Evolutionary conservation across 768 basidiomycete species (phyloP).

Genomic region (Collybia sordida): DNA sequence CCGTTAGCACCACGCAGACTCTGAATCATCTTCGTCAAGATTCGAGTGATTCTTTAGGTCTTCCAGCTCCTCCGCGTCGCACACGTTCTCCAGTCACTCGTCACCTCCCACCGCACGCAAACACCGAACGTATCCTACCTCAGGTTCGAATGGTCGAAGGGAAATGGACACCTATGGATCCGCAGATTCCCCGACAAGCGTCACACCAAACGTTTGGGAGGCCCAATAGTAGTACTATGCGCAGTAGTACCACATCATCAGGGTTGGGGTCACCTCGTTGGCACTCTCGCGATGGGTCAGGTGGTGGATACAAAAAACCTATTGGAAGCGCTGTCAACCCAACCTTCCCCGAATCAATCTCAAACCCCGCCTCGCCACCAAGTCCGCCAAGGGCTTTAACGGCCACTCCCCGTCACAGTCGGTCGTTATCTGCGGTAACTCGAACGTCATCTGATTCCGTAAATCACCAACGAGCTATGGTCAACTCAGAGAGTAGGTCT

Average conservation of each 20-base stretch:
- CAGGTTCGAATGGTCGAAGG: conserved; percentile 2
- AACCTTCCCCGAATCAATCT: conserved; percentile 1
- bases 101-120: conserved; percentile 5
- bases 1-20: conserved; percentile 1
- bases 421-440: conserved; percentile 13
- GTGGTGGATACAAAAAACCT: not conserved
- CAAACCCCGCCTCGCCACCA: not conserved
- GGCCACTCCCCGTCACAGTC: conserved; percentile 9
- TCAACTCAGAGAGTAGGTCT: conserved; percentile 4
- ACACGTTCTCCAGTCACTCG: conserved; percentile 21
- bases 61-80: conserved; percentile 37
- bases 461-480: conserved; percentile 9
- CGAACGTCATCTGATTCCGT: conserved; percentile 2
- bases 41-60: conserved; percentile 26
- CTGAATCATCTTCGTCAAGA: conserved; percentile 20
- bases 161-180: conserved; percentile 6
- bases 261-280: conserved; percentile 12
- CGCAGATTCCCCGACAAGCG: not conserved
- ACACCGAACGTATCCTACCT: conserved; percentile 4
- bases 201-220: conserved; percentile 12
- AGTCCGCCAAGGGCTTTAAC: conserved; percentile 5
- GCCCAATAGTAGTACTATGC: conserved; percentile 3
- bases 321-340: conserved; percentile 7
- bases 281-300: conserved; percentile 5
- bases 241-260: conserved; percentile 7